Conservation (phyloP, 176 grass and related monocot species). For the Hordeum vulgare region MorexV3_pseudomolecules_assembly NC_058524.1:26812980-26813479, state of each 20-base stretch:
- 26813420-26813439: constrained; percentile 52
- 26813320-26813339: constrained; percentile 26
- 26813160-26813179: constrained; percentile 38
- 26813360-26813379: constrained; percentile 10
- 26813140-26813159: constrained; percentile 52
- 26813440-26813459: constrained; percentile 37
- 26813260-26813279: constrained; percentile 44
- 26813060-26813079: constrained; percentile 32
- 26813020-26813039: constrained; percentile 54
- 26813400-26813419: constrained; percentile 43
- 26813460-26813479: neutral
- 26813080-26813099: constrained; percentile 47
- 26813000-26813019: constrained; percentile 55
- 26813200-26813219: constrained; percentile 31
- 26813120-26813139: constrained; percentile 60
- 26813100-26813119: constrained; percentile 55
- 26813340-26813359: constrained; percentile 19
- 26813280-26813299: constrained; percentile 34
- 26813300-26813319: constrained; percentile 8
- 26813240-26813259: constrained; percentile 39
- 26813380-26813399: constrained; percentile 40
- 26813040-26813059: constrained; percentile 63
- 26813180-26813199: constrained; percentile 30
- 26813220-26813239: constrained; percentile 33
- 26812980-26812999: constrained; percentile 52